Conservation (phyloP, 768 basidiomycete genomes). For the Lactifluus piperatus region DNA sequence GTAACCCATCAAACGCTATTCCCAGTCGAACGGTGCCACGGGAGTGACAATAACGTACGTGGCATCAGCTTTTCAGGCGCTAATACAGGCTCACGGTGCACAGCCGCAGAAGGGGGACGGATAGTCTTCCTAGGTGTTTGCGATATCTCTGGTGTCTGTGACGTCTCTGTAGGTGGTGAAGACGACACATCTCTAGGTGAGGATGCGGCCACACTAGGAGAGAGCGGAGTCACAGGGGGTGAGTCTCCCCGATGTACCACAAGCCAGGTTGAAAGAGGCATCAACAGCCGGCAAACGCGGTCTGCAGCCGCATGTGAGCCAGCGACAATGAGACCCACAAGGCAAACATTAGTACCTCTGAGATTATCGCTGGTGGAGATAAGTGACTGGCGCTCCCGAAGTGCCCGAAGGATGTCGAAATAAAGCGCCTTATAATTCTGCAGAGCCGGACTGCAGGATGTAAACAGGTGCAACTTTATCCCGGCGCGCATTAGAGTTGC, state of each 20-base stretch:
- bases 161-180: background rate
- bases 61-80: conserved; percentile 17
- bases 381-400: conserved; percentile 12
- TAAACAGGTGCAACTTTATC: conserved; percentile 17
- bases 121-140: background rate
- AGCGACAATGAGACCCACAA: background rate
- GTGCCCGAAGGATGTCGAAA: conserved; percentile 19
- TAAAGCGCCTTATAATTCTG: conserved; percentile 17
- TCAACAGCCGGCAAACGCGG: conserved; percentile 14
- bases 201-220: background rate
- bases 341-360: conserved; percentile 14
- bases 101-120: background rate
- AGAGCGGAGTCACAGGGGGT: background rate
- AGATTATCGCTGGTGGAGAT: conserved; percentile 12
- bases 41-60: conserved; percentile 11
- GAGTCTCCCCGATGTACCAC: conserved; percentile 14
- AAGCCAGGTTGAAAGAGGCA: conserved; percentile 20
- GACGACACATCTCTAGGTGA: background rate
- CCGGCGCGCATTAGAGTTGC: conserved; percentile 18
- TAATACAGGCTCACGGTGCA: background rate
- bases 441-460: conserved; percentile 13
- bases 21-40: background rate
- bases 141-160: background rate
- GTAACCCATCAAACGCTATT: background rate
- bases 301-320: conserved; percentile 11